Evolutionary conservation across 2,329 filamentous ascomycete genomes (phyloP).

Genomic region (Phialocephala sp.): DNA sequence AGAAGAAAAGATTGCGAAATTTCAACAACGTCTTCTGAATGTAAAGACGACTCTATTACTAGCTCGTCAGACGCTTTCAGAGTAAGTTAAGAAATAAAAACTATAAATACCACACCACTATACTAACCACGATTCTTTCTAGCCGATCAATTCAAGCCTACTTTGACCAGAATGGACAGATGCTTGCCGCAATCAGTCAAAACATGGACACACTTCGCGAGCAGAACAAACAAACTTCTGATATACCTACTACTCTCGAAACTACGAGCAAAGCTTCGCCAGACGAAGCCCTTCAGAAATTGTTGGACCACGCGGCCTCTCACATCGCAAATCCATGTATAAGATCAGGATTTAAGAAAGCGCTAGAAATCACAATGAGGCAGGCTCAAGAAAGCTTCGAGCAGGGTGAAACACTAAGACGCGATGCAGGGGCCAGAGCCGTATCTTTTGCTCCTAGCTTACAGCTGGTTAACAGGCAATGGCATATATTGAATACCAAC

Average conservation of each 20-base stretch:
- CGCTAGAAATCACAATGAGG: background rate
- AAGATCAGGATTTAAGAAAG: conserved; percentile 1
- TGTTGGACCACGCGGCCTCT: background rate
- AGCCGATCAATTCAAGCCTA: conserved; percentile 3
- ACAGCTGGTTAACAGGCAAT: background rate
- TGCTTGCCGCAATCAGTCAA: background rate
- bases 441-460: background rate
- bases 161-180: background rate
- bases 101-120: background rate
- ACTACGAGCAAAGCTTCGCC: background rate
- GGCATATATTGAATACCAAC: background rate
- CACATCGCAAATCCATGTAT: background rate
- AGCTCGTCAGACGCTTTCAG: conserved; percentile 1
- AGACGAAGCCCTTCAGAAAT: background rate
- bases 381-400: background rate
- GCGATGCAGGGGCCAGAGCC: background rate
- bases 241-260: background rate
- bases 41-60: background rate
- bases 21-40: background rate
- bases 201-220: conserved; percentile 5
- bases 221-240: conserved; percentile 1
- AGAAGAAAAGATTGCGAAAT: background rate
- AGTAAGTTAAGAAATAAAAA: background rate
- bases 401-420: background rate
- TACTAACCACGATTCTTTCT: background rate